Conservation (phyloP, 805 yeast genomes). For the Saturnispora kantuleensis region DNA sequence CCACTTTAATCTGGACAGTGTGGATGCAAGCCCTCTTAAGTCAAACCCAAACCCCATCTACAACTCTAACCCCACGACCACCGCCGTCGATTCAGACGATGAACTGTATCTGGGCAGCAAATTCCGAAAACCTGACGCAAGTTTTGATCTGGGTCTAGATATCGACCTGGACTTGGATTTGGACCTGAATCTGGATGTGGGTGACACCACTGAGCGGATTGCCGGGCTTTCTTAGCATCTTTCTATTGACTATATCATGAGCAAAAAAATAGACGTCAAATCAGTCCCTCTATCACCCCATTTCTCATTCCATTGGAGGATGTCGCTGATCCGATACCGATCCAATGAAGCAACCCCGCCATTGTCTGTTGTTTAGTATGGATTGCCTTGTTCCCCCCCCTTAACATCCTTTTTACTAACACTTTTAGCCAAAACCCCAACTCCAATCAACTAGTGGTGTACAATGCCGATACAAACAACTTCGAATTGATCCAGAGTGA, state of each 20-base stretch:
- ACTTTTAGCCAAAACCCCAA: constrained; percentile 15
- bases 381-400: not conserved
- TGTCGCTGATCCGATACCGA: constrained; percentile 18
- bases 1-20: too few species aligned
- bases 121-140: not conserved
- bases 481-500: constrained; percentile 18
- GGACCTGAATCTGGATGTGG: not conserved
- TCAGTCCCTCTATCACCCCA: not conserved
- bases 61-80: constrained; percentile 6
- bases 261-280: not conserved
- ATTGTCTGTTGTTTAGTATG: constrained; percentile 6
- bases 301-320: not conserved
- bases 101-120: not conserved
- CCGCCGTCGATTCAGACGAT: constrained; percentile 4
- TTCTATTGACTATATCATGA: constrained; percentile 2
- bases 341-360: constrained; percentile 1
- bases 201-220: constrained; percentile 4
- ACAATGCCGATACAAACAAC: constrained; percentile 21
- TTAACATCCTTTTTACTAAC: constrained; percentile 3
- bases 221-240: constrained; percentile 1
- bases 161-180: not conserved
- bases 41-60: constrained; percentile 1
- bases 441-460: constrained; percentile 22
- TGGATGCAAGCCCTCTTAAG: not conserved
- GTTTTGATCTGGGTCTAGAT: not conserved